A percentile compares a stretch with the other conserved stretches of the same genome.
Evolutionary conservation across 1,284 basidiomycete species (phyloP).

Genomic region (Hymenochaete sp.): DNA sequence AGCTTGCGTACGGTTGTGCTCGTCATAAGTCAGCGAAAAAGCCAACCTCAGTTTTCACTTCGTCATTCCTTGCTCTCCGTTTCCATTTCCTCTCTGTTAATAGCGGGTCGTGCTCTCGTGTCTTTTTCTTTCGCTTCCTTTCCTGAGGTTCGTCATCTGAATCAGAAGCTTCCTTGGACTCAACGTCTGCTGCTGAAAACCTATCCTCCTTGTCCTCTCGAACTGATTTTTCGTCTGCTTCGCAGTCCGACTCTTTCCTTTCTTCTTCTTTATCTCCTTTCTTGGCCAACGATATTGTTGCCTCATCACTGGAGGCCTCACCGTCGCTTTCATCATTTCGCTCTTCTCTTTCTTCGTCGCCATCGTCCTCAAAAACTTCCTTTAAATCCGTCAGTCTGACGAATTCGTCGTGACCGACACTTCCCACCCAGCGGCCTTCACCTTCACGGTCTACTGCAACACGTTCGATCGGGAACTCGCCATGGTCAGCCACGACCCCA

Average conservation of each 20-base stretch:
- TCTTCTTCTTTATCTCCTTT: slow-evolving; percentile 23
- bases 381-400: slow-evolving; percentile 78
- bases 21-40: slow-evolving; percentile 63
- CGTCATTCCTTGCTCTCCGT: slow-evolving; percentile 36
- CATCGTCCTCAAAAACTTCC: slow-evolving; percentile 52
- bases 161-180: slow-evolving; percentile 24
- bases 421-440: slow-evolving; percentile 77
- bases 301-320: slow-evolving; percentile 26
- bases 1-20: too few species aligned
- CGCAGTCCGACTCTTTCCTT: slow-evolving; percentile 26
- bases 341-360: slow-evolving; percentile 27
- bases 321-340: slow-evolving; percentile 18
- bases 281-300: slow-evolving; percentile 1
- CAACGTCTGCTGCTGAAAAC: background rate
- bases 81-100: slow-evolving; percentile 42
- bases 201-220: slow-evolving; percentile 11
- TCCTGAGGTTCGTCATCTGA: slow-evolving; percentile 29
- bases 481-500: slow-evolving; percentile 86
- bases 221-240: slow-evolving; percentile 17
- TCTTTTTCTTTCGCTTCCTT: slow-evolving; percentile 47
- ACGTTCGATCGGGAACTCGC: slow-evolving; percentile 84
- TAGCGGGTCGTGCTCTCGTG: slow-evolving; percentile 42
- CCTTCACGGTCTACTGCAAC: slow-evolving; percentile 53
- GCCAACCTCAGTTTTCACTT: slow-evolving; percentile 44
- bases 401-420: slow-evolving; percentile 85